Evolutionary conservation across 2,329 filamentous ascomycete species (phyloP).

Genomic region (Sphaceloma murrayae): DNA sequence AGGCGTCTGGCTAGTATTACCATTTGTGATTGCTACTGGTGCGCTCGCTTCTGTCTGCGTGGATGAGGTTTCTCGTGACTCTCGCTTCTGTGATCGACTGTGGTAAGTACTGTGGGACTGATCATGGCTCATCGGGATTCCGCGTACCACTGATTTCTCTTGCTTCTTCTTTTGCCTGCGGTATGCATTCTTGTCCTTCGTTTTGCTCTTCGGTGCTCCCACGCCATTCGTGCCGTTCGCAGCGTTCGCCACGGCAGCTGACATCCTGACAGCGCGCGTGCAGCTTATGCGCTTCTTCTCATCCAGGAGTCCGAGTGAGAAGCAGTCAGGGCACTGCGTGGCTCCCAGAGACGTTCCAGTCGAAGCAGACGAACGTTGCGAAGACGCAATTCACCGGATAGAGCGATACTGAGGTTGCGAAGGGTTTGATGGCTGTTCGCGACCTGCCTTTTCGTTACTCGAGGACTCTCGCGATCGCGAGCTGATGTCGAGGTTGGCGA

Average conservation of each 20-base stretch:
- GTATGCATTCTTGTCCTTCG: slow-evolving; percentile 12
- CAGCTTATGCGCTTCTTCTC: too few species aligned
- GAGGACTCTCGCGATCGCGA: background rate
- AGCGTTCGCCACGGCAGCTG: slow-evolving; percentile 11
- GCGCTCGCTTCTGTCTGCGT: slow-evolving; percentile 4
- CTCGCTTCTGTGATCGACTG: background rate
- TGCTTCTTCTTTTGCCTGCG: slow-evolving; percentile 14
- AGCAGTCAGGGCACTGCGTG: too few species aligned
- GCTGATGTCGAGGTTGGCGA: too few species aligned
- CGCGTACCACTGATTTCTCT: slow-evolving; percentile 6
- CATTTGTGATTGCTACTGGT: background rate
- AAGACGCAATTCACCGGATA: too few species aligned
- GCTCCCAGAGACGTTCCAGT: too few species aligned
- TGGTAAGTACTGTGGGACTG: background rate
- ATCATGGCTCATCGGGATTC: background rate
- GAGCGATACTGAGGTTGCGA: too few species aligned
- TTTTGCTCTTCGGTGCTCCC: background rate
- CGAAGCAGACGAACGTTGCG: too few species aligned
- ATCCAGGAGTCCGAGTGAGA: too few species aligned
- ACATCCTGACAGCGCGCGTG: slow-evolving; percentile 12
- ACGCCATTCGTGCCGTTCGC: slow-evolving; percentile 3
- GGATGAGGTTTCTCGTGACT: background rate
- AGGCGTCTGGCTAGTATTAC: slow-evolving; percentile 2
- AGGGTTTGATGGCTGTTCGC: too few species aligned
- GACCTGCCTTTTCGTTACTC: too few species aligned